A percentile compares a stretch with the other conserved stretches of the same genome.
phyloP scores from a whole-genome alignment of 441 rosid genomes.

The Theobroma grandiflorum region DNA sequence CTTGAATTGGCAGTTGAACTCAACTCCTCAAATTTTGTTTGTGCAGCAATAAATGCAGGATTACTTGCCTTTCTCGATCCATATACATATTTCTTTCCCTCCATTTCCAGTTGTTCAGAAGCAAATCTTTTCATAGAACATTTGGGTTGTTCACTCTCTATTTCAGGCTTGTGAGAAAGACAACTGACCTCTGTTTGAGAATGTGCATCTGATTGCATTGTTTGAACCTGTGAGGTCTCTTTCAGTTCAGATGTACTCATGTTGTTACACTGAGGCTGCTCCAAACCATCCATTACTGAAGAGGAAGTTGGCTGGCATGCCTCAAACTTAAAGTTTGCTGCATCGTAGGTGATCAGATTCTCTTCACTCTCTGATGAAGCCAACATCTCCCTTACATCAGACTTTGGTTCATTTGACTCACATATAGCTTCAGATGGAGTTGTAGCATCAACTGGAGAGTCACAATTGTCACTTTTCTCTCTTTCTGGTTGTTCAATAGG shows the following conservation, averaged over 20 bases:
- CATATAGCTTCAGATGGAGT: slow-evolving; percentile 41
- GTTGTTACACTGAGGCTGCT: slow-evolving; percentile 47
- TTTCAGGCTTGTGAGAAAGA: slow-evolving; percentile 46
- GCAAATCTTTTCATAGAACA: slow-evolving; percentile 64
- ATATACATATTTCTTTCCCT: slow-evolving; percentile 44
- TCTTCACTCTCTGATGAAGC: slow-evolving; percentile 48
- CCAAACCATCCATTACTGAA: slow-evolving; percentile 36
- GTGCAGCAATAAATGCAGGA: slow-evolving; percentile 71
- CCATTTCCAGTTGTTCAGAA: slow-evolving; percentile 57
- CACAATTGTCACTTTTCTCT: slow-evolving; percentile 45
- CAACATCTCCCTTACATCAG: slow-evolving; percentile 38
- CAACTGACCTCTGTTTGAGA: slow-evolving; percentile 41
- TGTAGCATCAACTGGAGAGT: slow-evolving; percentile 36
- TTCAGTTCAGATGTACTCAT: slow-evolving; percentile 42
- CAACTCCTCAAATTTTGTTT: slow-evolving; percentile 79
- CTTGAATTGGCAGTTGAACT: slow-evolving; percentile 54
- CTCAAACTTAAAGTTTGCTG: slow-evolving; percentile 45
- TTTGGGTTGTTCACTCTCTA: slow-evolving; percentile 57
- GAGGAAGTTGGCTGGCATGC: slow-evolving; percentile 33
- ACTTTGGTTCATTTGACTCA: slow-evolving; percentile 39
- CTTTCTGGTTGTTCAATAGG: slow-evolving; percentile 44
- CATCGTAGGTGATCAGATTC: slow-evolving; percentile 46
- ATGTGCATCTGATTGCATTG: slow-evolving; percentile 33
- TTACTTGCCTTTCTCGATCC: slow-evolving; percentile 69
- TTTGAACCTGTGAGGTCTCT: slow-evolving; percentile 49